Evolutionary conservation across 768 basidiomycete species (phyloP).

Genomic region (Termitomyces sp.): DNA sequence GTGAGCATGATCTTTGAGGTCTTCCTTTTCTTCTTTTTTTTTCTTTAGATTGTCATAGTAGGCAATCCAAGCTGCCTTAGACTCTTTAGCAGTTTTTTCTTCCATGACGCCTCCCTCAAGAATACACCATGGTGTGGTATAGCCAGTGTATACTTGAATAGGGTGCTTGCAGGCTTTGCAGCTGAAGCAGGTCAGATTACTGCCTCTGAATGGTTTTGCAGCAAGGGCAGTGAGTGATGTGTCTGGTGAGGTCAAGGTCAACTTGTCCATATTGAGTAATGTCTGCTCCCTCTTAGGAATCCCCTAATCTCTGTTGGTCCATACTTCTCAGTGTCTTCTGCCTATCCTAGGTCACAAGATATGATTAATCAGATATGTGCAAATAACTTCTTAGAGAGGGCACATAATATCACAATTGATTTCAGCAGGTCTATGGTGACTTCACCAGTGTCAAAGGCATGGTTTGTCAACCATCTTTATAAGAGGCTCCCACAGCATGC

Average conservation of each 20-base stretch:
- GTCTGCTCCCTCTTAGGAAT: no score
- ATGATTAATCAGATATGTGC: no score
- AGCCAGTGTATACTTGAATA: no score
- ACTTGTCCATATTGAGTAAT: neutral
- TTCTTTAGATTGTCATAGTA: neutral
- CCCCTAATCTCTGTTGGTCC: neutral
- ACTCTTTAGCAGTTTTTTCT: neutral
- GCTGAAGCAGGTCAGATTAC: neutral
- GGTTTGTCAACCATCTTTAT: neutral
- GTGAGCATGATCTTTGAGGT: no score
- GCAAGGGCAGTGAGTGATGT: no score
- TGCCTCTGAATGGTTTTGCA: neutral
- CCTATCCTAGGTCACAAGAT: no score
- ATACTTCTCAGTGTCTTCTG: no score
- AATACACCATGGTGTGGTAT: neutral
- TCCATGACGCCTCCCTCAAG: neutral
- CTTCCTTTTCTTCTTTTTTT: neutral
- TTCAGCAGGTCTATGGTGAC: neutral
- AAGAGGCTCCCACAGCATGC: neutral
- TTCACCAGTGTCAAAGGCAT: neutral
- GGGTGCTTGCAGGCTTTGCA: neutral
- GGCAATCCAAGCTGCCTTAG: neutral
- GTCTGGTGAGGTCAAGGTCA: neutral
- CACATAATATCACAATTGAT: neutral
- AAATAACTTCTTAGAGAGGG: no score